These are phyloP conservation scores for Pichia sp. DNA, from an alignment of 1,139 yeast species.

Conservation along the genomic window DNA sequence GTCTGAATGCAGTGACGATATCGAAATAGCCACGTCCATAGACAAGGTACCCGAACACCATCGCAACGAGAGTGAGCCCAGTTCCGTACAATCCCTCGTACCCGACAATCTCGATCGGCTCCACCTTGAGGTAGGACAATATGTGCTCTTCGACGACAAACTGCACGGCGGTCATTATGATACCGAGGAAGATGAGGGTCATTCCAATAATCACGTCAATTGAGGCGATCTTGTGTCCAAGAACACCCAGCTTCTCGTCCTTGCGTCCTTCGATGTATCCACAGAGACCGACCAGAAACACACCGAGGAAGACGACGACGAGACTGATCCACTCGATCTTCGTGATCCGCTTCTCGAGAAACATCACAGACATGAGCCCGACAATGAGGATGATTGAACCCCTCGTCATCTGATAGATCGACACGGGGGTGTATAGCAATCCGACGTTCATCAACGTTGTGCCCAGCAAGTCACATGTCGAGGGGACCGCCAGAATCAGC, in stretches of 20 bases:
- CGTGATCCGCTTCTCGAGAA: slow-evolving; percentile 53
- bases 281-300: slow-evolving; percentile 69
- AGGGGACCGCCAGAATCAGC: slow-evolving; percentile 51
- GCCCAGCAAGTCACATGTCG: slow-evolving; percentile 67
- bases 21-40: slow-evolving; percentile 55
- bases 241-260: neutral
- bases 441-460: slow-evolving; percentile 80
- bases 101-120: slow-evolving; percentile 67
- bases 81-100: slow-evolving; percentile 73
- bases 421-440: slow-evolving; percentile 71
- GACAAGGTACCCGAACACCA: slow-evolving; percentile 43
- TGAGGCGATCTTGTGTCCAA: slow-evolving; percentile 21
- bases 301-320: slow-evolving; percentile 59
- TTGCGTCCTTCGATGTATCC: slow-evolving; percentile 36
- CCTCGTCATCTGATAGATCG: slow-evolving; percentile 80
- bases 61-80: slow-evolving; percentile 40
- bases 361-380: slow-evolving; percentile 64
- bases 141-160: slow-evolving; percentile 77
- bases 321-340: slow-evolving; percentile 69
- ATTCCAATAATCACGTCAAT: slow-evolving; percentile 50
- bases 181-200: slow-evolving; percentile 55
- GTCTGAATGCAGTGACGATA: slow-evolving; percentile 46
- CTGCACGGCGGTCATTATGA: slow-evolving; percentile 66
- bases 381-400: slow-evolving; percentile 77
- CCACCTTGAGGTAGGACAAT: slow-evolving; percentile 48